A percentile compares a stretch with the other conserved stretches of the same genome.
phyloP scores from a whole-genome alignment of 1,284 basidiomycete species.

The Ganoderma lucidum region DNA sequence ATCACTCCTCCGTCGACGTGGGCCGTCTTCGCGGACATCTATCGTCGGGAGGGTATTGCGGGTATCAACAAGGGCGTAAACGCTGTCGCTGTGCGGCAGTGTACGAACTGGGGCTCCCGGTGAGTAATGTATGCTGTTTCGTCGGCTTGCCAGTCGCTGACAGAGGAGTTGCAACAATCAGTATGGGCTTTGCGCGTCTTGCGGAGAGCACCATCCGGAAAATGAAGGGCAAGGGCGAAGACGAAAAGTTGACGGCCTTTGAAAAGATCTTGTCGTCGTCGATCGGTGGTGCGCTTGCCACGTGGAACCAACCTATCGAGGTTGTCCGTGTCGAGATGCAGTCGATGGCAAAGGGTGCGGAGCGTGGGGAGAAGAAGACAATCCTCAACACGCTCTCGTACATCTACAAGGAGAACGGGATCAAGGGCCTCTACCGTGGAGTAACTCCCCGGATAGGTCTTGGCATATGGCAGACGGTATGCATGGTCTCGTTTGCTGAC shows the following conservation, averaged over 20 bases:
- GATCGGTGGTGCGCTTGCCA: constrained; percentile 94
- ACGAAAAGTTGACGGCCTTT: constrained; percentile 76
- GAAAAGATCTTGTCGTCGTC: constrained; percentile 95
- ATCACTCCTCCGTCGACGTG: constrained; percentile 94
- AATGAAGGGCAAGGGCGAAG: constrained; percentile 78
- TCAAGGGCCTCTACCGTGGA: constrained; percentile 97
- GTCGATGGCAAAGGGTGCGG: constrained; percentile 91
- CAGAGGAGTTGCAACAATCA: constrained; percentile 39
- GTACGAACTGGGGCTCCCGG: constrained; percentile 99
- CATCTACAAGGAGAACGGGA: constrained; percentile 96
- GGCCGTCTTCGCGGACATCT: constrained; percentile 95
- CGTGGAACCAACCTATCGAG: constrained; percentile 99
- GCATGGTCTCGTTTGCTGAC: constrained; percentile 98
- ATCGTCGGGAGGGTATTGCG: constrained; percentile 90
- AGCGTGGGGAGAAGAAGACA: constrained; percentile 90
- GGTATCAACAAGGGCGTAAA: constrained; percentile 99
- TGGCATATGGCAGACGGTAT: constrained; percentile 96
- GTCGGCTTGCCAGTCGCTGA: background rate
- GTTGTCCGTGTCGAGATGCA: constrained; percentile 99
- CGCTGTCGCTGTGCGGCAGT: constrained; percentile 96
- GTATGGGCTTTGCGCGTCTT: constrained; percentile 96
- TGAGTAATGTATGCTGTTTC: constrained; percentile 46
- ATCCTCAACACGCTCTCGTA: constrained; percentile 91
- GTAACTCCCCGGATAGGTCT: constrained; percentile 97
- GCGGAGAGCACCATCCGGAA: constrained; percentile 87